phyloP scores from a whole-genome alignment of 148 eudicot species.

The Amaranthus cruentus region DNA sequence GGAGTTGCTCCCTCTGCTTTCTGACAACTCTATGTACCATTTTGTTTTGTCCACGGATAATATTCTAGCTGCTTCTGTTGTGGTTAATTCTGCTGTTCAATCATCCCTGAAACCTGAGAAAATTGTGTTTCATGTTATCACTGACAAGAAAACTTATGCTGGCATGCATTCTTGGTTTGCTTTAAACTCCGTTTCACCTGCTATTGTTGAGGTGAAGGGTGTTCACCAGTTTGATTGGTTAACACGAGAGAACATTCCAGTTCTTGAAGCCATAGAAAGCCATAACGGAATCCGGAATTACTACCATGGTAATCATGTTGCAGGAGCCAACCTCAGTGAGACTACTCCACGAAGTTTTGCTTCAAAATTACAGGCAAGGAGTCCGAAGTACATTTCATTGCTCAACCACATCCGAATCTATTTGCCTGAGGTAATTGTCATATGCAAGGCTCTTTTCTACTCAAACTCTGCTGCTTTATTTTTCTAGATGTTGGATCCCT shows the following conservation, averaged over 20 bases:
- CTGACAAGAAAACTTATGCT: conserved; percentile 98
- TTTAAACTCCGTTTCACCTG: conserved; percentile 74
- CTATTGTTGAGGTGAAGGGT: conserved; percentile 92
- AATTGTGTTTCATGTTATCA: conserved; percentile 90
- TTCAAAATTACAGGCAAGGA: conserved; percentile 88
- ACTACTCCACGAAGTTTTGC: conserved; percentile 89
- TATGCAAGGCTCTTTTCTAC: not conserved
- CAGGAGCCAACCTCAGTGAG: conserved; percentile 86
- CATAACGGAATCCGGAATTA: conserved; percentile 77
- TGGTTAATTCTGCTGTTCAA: conserved; percentile 77
- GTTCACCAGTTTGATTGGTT: conserved; percentile 99
- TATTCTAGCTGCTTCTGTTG: conserved; percentile 95
- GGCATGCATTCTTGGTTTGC: conserved; percentile 99
- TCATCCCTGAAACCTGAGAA: conserved; percentile 70
- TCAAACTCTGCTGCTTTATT: too few relatives aligned
- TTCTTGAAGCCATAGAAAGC: conserved; percentile 95
- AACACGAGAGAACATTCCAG: conserved; percentile 96
- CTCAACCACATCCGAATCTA: conserved; percentile 97
- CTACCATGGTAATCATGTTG: conserved; percentile 90
- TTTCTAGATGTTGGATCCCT: too few relatives aligned
- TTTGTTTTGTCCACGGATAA: conserved; percentile 86
- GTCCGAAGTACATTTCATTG: conserved; percentile 95
- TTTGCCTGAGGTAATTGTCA: conserved; percentile 77
- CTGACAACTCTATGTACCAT: conserved; percentile 82
- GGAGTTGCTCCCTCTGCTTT: conserved; percentile 78